phyloP scores from a whole-genome alignment of 2,329 filamentous ascomycete species.

The Colletotrichum cereale region DNA sequence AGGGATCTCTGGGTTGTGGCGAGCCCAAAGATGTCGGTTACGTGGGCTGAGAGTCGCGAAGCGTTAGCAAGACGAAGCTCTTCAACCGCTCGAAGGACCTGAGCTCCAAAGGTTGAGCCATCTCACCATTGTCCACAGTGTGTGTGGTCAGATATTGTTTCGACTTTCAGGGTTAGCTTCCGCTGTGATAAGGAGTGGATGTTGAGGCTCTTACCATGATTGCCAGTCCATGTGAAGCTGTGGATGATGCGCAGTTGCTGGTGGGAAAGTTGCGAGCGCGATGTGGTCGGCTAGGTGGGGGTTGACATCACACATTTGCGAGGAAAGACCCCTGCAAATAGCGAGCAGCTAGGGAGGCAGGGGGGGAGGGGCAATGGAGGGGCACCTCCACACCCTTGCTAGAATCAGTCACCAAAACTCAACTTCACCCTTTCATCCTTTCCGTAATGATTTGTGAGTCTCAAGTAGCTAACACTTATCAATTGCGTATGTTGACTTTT shows the following conservation, averaged over 20 bases:
- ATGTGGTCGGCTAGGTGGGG: slow-evolving; percentile 36
- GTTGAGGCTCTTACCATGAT: slow-evolving; percentile 52
- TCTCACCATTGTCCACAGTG: slow-evolving; percentile 85
- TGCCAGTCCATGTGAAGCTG: slow-evolving; percentile 51
- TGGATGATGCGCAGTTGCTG: slow-evolving; percentile 43
- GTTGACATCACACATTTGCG: slow-evolving; percentile 39
- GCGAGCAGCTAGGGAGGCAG: slow-evolving; percentile 13
- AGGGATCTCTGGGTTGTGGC: slow-evolving; percentile 80
- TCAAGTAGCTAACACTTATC: background rate
- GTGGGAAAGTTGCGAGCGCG: slow-evolving; percentile 28
- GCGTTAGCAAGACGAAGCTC: slow-evolving; percentile 3
- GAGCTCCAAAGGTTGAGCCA: slow-evolving; percentile 17
- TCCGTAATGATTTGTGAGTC: background rate
- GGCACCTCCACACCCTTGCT: slow-evolving; percentile 12
- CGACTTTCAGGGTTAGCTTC: slow-evolving; percentile 70
- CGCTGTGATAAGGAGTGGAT: no score
- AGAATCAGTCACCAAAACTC: background rate
- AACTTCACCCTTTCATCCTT: background rate
- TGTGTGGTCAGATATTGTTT: slow-evolving; percentile 98
- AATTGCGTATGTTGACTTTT: background rate
- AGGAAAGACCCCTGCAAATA: slow-evolving; percentile 27
- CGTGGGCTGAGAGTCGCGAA: slow-evolving; percentile 71
- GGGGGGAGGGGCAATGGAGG: slow-evolving; percentile 38
- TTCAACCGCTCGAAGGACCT: background rate
- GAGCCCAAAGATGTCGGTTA: slow-evolving; percentile 86